These are phyloP conservation scores for Suillus tomentosus DNA, from an alignment of 768 basidiomycete species.

Conservation along the genomic window DNA sequence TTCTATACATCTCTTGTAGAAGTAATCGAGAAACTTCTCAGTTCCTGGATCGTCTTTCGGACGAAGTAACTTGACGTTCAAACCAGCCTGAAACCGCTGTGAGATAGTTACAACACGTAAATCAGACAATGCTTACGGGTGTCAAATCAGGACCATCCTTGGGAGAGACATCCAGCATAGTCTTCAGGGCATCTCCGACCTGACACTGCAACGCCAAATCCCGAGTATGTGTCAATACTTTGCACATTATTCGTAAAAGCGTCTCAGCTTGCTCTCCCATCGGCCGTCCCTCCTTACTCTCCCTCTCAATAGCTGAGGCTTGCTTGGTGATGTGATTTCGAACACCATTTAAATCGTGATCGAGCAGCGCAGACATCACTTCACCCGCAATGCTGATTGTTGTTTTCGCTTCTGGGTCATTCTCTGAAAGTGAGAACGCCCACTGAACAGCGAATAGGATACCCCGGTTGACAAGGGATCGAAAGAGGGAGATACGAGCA, in stretches of 20 bases:
- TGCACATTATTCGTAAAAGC: conserved; percentile 72
- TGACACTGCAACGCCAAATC: conserved; percentile 90
- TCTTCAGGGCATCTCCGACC: conserved; percentile 83
- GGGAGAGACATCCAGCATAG: conserved; percentile 77
- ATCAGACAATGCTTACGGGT: conserved; percentile 29
- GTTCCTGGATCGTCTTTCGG: conserved; percentile 81
- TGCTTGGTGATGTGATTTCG: conserved; percentile 85
- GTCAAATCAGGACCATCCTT: conserved; percentile 39
- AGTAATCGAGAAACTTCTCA: conserved; percentile 90
- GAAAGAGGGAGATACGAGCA: conserved; percentile 82
- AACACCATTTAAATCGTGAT: conserved; percentile 89
- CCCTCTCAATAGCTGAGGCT: conserved; percentile 67
- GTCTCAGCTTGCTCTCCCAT: conserved; percentile 71
- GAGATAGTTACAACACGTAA: conserved; percentile 11
- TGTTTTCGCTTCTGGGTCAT: conserved; percentile 44
- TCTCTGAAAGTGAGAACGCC: conserved; percentile 76
- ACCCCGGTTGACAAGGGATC: conserved; percentile 84
- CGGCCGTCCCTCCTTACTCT: conserved; percentile 55
- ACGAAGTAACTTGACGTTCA: conserved; percentile 50
- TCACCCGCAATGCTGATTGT: conserved; percentile 87
- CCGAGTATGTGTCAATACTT: conserved; percentile 73
- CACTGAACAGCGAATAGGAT: conserved; percentile 91
- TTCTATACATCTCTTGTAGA: conserved; percentile 83
- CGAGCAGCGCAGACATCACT: conserved; percentile 80
- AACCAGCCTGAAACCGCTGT: conserved; percentile 25